Evolutionary conservation across 1,284 basidiomycete species (phyloP).

Genomic region (Austropuccinia psidii): DNA sequence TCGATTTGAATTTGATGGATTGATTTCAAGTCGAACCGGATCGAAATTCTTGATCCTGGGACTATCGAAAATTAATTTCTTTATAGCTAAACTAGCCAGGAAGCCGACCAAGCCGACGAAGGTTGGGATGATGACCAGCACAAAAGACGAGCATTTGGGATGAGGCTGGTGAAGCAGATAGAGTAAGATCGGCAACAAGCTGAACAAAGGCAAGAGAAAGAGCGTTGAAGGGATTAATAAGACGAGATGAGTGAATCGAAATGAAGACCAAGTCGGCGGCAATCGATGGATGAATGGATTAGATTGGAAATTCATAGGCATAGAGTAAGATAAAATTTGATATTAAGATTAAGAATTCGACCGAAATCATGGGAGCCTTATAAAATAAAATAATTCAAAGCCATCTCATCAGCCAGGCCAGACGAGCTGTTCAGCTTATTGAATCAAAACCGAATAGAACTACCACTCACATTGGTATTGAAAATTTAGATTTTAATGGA

Average conservation of each 20-base stretch:
- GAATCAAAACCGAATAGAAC: too few relatives aligned
- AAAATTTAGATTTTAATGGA: too few relatives aligned
- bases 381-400: too few relatives aligned
- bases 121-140: not conserved
- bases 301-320: too few relatives aligned
- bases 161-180: not conserved
- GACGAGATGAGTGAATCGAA: not conserved
- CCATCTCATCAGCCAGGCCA: too few relatives aligned
- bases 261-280: not conserved
- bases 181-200: not conserved
- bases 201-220: not conserved
- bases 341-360: too few relatives aligned
- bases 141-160: not conserved
- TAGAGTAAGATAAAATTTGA: too few relatives aligned
- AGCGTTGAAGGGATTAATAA: not conserved
- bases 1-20: not conserved
- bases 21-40: not conserved
- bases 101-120: not conserved
- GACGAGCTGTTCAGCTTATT: too few relatives aligned
- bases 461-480: too few relatives aligned
- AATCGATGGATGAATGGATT: too few relatives aligned
- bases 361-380: too few relatives aligned
- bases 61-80: not conserved
- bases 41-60: too few relatives aligned
- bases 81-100: not conserved